These are phyloP conservation scores for Stephania cephalantha DNA, from an alignment of 164 flowering plant species.

Conservation along the genomic window DNA sequence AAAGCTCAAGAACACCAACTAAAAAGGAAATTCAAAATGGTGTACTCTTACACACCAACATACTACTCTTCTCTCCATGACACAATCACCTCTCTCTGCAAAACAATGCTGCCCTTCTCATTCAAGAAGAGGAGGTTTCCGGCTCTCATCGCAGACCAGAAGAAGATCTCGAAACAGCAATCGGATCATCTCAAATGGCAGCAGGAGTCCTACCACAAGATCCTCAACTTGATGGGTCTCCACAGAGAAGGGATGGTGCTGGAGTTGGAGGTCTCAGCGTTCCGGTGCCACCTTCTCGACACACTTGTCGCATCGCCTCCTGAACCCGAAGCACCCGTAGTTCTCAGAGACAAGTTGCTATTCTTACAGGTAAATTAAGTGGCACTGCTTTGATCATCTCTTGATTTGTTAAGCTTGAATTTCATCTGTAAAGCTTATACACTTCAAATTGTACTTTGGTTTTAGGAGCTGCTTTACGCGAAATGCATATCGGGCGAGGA, in stretches of 20 bases:
- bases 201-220: constrained; percentile 86
- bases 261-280: constrained; percentile 58
- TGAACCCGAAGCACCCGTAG: constrained; percentile 46
- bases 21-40: constrained; percentile 19
- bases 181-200: constrained; percentile 95
- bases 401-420: not conserved
- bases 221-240: constrained; percentile 75
- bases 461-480: constrained; percentile 74
- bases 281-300: constrained; percentile 61
- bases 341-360: constrained; percentile 74
- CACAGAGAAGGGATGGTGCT: constrained; percentile 71
- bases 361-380: constrained; percentile 64
- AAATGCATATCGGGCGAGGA: constrained; percentile 81
- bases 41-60: constrained; percentile 68
- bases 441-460: not conserved
- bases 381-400: no score
- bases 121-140: constrained; percentile 60
- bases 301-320: constrained; percentile 58
- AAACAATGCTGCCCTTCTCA: constrained; percentile 73
- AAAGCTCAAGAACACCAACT: not conserved
- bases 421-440: not conserved
- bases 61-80: constrained; percentile 85
- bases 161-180: constrained; percentile 62
- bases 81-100: constrained; percentile 79
- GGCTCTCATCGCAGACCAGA: constrained; percentile 45